phyloP scores from a whole-genome alignment of 352 stramenopile genomes.

The Phytopythium vexans region DNA sequence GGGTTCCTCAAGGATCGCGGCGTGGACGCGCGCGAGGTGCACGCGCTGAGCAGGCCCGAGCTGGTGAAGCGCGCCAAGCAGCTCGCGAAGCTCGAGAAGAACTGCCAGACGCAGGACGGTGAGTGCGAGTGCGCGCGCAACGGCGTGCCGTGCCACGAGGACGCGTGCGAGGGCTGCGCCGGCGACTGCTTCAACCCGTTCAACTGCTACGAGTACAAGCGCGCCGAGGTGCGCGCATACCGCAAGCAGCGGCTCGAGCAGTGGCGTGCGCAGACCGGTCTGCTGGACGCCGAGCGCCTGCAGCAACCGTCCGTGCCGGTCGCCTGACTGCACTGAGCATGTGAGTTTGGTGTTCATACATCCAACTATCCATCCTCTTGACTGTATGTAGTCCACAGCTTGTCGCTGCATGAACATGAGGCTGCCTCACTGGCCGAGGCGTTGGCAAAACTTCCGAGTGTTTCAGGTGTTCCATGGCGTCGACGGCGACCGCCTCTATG shows the following conservation, averaged over 20 bases:
- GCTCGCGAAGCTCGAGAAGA: slow-evolving; percentile 63
- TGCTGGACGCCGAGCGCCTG: too few species aligned
- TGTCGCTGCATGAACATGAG: too few species aligned
- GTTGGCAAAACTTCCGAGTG: too few species aligned
- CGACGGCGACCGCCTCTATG: too few species aligned
- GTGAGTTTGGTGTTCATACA: too few species aligned
- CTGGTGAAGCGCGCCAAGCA: slow-evolving; percentile 64
- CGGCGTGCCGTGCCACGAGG: slow-evolving; percentile 71
- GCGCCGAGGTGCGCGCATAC: slow-evolving; percentile 61
- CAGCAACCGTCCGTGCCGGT: too few species aligned
- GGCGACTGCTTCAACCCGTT: slow-evolving; percentile 73
- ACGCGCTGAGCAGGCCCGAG: slow-evolving; percentile 53
- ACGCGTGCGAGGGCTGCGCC: slow-evolving; percentile 67
- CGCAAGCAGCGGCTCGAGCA: slow-evolving; percentile 40
- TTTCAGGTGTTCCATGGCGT: too few species aligned
- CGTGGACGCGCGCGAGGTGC: slow-evolving; percentile 22
- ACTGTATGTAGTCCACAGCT: too few species aligned
- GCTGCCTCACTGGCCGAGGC: too few species aligned
- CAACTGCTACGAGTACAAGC: slow-evolving; percentile 75
- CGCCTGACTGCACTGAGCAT: too few species aligned
- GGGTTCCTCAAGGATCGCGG: slow-evolving; percentile 58
- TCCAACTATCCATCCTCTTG: too few species aligned
- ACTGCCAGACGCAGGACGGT: slow-evolving; percentile 51
- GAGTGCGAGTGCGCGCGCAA: slow-evolving; percentile 78
- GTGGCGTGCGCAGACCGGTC: too few species aligned